Evolutionary conservation across 345 rosid species (phyloP), one percentile per base, ranked within the genome.

Genomic region (Arabis alpina): DNA sequence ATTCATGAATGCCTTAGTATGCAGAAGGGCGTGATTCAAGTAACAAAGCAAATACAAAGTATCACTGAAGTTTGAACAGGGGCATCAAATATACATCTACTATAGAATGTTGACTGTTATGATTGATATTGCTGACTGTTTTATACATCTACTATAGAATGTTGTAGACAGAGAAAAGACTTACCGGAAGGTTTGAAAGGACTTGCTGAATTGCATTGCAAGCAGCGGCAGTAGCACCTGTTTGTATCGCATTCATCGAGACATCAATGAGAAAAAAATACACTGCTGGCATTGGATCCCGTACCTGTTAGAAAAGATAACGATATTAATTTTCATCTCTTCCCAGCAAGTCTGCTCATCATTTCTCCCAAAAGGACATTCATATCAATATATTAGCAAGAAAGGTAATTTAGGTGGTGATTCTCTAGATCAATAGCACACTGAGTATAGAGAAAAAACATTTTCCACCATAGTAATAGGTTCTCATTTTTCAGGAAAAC

Each of bases 261-360:
- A 92, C 98, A 79, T 92, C 98, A 74, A 92, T 72, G 37, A 88
- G 91, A 76, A 90, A 90, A 83, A 92, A 90, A 71, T 85, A 90
- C 13, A 90, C 88, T n/a, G 95, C 96, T 8, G 94, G 96, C 98
- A 92, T 92, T 51, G 98, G 96, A 68, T 92, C 98, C 72, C 98
- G 93, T 59, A 90, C 88, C 98, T 92, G 80, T 36, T 54, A 72
- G 39, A 75, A 61, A 64, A 36, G 3, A 69, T 30, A 73, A 48
- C 42, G 8, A 70, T 14, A 37, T 63, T 57, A 68, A 23, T 32
- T 42, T 36, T 24, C 62, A 44, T 43, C 12, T 51, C 51, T 42
- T 58, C 25, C 11, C 34, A 55, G 54, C 41, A 36, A 54, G 34
- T 53, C 57, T 55, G 27, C 56, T 47, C 14, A 62, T 42, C 37